These are phyloP conservation scores for Amanita phalloides DNA, from an alignment of 768 basidiomycete species.

Conservation along the genomic window DNA sequence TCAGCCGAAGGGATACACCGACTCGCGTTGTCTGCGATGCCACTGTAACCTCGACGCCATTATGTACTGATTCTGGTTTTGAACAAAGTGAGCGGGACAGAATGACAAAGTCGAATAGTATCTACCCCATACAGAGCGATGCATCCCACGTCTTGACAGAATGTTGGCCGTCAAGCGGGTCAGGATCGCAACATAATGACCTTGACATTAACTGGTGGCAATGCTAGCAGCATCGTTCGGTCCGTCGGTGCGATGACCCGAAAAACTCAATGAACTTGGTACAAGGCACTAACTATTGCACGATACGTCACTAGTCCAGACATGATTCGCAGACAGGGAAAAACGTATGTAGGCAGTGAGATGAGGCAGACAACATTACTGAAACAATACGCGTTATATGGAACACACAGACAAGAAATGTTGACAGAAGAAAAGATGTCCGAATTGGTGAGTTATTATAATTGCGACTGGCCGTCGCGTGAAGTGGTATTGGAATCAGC, in stretches of 20 bases:
- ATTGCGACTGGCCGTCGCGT: not conserved
- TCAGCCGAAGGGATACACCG: constrained; percentile 1
- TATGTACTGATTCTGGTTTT: not conserved
- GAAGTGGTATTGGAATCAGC: not conserved
- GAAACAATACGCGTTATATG: constrained; percentile 5
- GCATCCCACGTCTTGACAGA: not conserved
- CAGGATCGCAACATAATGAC: too few species aligned
- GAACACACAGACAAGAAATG: not conserved
- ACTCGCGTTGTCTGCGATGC: not conserved
- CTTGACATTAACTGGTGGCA: not conserved
- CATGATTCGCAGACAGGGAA: not conserved
- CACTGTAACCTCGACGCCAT: too few species aligned
- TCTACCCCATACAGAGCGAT: not conserved
- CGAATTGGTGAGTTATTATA: not conserved
- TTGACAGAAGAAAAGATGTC: not conserved
- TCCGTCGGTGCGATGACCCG: not conserved
- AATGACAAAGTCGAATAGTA: not conserved
- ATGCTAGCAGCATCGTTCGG: not conserved
- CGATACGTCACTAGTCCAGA: not conserved
- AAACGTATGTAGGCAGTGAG: not conserved
- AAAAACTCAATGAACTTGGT: not conserved
- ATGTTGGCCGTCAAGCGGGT: not conserved
- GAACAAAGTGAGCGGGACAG: not conserved
- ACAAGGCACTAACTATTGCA: not conserved
- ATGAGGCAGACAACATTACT: not conserved